Evolutionary conservation across 2,329 filamentous ascomycete genomes (phyloP), one percentile per base, ranked within the genome.

Genomic region (Alternaria angustiovoidea): DNA sequence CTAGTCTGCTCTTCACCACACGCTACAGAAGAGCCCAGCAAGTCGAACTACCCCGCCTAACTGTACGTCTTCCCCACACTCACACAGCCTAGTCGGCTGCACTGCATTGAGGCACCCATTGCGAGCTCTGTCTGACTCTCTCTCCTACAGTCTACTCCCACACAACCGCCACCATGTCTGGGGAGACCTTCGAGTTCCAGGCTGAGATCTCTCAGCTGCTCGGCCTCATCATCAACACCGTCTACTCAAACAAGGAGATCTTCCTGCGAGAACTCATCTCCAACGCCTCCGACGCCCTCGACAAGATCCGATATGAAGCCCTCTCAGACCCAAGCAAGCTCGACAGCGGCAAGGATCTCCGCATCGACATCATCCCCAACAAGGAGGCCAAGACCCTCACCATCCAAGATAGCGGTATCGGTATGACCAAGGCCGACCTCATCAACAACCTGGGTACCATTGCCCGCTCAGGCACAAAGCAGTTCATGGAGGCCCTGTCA

Each of bases 181-280:
- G 81, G 72, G 94, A 98, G 87, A 97, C 94, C 75, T 99, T 99
- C 86, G 94, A 98, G 91, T 99, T 98, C 88, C 95, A 99, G 91
- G 95, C 95, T 91, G 95, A 99, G 92, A 99, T 99, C 82, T 98
- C 94, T 91, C 95, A 99, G 92, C 92, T 99, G 72, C 91, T 99
- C 81, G 93, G 91, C 75, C 92, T 99, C 82, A 99, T 99, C 85
- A 99, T 99, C 89, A 99, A 99, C 92, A 98, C 95, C 72, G 95
- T 99, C 86, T 99, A 98, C 89, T 97, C 94, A 76, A 99, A 99
- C 91, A 99, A 99, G 89, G 95, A 98, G 86, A 98, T 99, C 81
- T 99, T 99, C 90, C 86, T 99, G 78, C 88, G 95, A 91, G 95
- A 99, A 86, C 81, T 99, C 76, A 92, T 99, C 79, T 98, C 95